Conservation (phyloP, 2,329 filamentous ascomycete genomes). For the Ploettnerulaceae sp. region DNA sequence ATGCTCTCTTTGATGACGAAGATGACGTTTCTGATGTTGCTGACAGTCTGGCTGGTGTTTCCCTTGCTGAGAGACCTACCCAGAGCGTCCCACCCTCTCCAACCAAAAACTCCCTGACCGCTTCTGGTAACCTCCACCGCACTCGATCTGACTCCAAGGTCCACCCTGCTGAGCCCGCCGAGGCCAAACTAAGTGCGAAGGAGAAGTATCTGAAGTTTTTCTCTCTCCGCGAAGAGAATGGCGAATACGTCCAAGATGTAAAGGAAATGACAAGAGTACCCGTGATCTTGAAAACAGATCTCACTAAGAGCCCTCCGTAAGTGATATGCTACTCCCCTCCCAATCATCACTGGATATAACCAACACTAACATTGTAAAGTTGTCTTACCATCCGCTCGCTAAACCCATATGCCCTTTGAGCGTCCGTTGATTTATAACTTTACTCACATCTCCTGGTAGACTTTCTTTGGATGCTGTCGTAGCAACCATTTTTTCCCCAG, state of each 20-base stretch:
- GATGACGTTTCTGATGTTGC: conserved; percentile 77
- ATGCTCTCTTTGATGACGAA: conserved; percentile 93
- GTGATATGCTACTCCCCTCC: conserved; percentile 46
- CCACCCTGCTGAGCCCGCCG: conserved; percentile 66
- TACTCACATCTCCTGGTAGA: conserved; percentile 5
- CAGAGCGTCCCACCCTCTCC: conserved; percentile 95
- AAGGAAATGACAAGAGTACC: conserved; percentile 96
- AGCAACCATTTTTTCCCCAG: not conserved
- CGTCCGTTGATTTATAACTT: not conserved
- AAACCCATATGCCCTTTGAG: conserved; percentile 63
- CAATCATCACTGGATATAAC: not conserved
- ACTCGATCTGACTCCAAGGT: conserved; percentile 94
- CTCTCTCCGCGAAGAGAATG: conserved; percentile 82
- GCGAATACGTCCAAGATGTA: conserved; percentile 96
- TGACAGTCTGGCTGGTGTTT: conserved; percentile 89
- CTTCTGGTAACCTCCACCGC: conserved; percentile 69
- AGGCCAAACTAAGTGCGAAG: conserved; percentile 82
- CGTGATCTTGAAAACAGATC: conserved; percentile 97
- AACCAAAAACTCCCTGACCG: conserved; percentile 64
- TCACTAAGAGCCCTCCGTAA: conserved; percentile 98
- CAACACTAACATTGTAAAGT: conserved; percentile 44
- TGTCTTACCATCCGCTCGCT: conserved; percentile 80
- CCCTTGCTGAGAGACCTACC: conserved; percentile 80
- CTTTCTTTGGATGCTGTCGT: not conserved
- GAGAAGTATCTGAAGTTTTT: conserved; percentile 94